phyloP scores from a whole-genome alignment of 2,329 filamentous ascomycete genomes.

The Botrytis hyacinthi region DNA sequence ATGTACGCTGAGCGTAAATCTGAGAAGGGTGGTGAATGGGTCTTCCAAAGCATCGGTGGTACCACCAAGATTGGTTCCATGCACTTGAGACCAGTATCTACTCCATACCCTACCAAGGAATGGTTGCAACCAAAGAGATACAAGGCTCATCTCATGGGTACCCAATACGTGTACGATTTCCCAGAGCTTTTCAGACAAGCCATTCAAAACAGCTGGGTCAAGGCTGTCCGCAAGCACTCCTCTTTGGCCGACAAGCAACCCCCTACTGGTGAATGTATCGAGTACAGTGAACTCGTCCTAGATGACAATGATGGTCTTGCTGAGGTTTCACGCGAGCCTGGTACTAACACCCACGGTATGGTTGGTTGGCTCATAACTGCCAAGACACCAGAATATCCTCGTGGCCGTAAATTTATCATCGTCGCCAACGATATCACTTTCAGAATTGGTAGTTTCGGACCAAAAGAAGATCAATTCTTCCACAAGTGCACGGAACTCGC shows the following conservation, averaged over 20 bases:
- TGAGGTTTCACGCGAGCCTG: constrained; percentile 91
- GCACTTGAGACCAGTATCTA: constrained; percentile 87
- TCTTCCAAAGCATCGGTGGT: constrained; percentile 96
- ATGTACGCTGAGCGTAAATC: constrained; percentile 97
- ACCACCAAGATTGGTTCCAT: constrained; percentile 93
- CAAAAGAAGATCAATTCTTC: constrained; percentile 97
- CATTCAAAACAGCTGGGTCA: constrained; percentile 90
- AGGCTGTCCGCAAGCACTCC: constrained; percentile 70
- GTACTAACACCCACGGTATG: constrained; percentile 96
- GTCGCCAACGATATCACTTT: constrained; percentile 99
- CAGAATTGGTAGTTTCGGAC: constrained; percentile 97
- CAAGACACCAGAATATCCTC: constrained; percentile 91
- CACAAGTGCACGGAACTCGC: constrained; percentile 97
- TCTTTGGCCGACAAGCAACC: constrained; percentile 78
- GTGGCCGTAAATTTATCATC: constrained; percentile 88
- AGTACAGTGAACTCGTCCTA: constrained; percentile 89
- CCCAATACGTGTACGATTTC: constrained; percentile 99
- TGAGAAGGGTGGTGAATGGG: constrained; percentile 89
- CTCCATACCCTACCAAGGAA: constrained; percentile 96
- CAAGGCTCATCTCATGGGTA: constrained; percentile 99
- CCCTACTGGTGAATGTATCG: constrained; percentile 83
- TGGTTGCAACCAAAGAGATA: constrained; percentile 98
- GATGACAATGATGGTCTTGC: constrained; percentile 90
- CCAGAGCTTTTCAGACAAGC: constrained; percentile 98
- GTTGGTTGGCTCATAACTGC: constrained; percentile 96